Evolutionary conservation across 176 grass and related monocot species (phyloP).

Genomic region (Zoysia japonica): DNA sequence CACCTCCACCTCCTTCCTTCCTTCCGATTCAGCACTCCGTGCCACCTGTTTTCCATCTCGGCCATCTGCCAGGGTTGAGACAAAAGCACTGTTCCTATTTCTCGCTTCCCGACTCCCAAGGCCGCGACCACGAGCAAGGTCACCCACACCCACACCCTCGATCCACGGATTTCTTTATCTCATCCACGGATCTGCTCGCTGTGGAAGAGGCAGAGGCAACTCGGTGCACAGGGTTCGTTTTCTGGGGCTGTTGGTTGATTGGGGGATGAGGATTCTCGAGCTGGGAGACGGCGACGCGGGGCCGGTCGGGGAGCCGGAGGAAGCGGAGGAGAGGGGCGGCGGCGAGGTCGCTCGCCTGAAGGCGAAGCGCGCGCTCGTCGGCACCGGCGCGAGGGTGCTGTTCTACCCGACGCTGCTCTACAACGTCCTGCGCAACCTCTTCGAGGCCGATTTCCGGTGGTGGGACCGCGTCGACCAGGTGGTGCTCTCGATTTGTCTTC

Average conservation of each 20-base stretch:
- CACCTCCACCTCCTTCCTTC: neutral
- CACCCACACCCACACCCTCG: neutral
- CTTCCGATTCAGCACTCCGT: conserved; percentile 20
- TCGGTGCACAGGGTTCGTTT: neutral
- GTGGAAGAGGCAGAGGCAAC: neutral
- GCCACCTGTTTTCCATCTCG: conserved; percentile 42
- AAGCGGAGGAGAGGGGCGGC: conserved; percentile 4
- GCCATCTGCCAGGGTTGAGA: neutral
- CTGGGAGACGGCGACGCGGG: conserved; percentile 39
- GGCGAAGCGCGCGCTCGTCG: conserved; percentile 75
- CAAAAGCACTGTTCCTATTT: neutral
- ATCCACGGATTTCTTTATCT: conserved; percentile 7
- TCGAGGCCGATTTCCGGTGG: conserved; percentile 83
- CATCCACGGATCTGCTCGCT: conserved; percentile 29
- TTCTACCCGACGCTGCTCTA: conserved; percentile 95
- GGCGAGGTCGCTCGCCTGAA: conserved; percentile 36
- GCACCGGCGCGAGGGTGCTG: conserved; percentile 75
- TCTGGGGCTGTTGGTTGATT: neutral
- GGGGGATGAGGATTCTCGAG: conserved; percentile 49
- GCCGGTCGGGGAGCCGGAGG: conserved; percentile 12
- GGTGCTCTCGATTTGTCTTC: neutral
- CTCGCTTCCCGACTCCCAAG: conserved; percentile 25
- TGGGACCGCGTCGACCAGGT: conserved; percentile 96
- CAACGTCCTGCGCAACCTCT: conserved; percentile 87
- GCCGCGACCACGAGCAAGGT: neutral